Evolutionary conservation across 148 eudicot species (phyloP), one percentile per base, ranked within the genome.

Genomic region (Amaranthus cruentus): DNA sequence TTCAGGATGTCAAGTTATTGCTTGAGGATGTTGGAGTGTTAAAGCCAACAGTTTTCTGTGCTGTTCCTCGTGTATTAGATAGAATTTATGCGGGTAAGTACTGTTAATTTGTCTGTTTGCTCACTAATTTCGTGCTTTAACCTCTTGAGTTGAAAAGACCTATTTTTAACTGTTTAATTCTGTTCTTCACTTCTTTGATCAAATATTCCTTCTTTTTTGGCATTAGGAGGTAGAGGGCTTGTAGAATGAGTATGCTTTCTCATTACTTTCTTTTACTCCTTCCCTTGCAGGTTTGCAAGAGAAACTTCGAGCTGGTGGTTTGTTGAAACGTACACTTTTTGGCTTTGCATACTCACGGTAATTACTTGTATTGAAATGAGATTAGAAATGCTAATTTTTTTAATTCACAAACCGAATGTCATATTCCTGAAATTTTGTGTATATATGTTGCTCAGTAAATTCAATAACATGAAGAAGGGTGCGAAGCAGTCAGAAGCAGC

Each of bases 41-140:
- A 75, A 87, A 88, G 72, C 99, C 99, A 55, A 91, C 97, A 60
- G 63, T 95, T 43, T 91, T 95, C 81, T 88, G 92, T 82, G 99
- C 99, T 80, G 99, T 95, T 76, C 99, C 99, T 70, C 96, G 99
- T 47, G 99, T 95, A 7, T 78, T 91, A 68, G 99, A 95, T 18
- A 85, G 97, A 87, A 86, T 95, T 48, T 92, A 90, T 81, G 74
- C 90, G 79, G 99, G 97, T 95, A 62, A 52, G 38, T 28, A 28
- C 6, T 47, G 78, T 43, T 60, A 6, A 18, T 15, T 4, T 77
- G 7, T 2, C 47, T 44, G 49, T 67, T 72, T 28, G 38, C 38
- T 28, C 38, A 28, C 38, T 60, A 3, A 1, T 8, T 28, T 60
- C 38, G 1, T 28, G 63, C 7, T 47, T 28, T 58, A 55, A 57